phyloP scores from a whole-genome alignment of 805 yeast genomes.

The Kazachstania martiniae region DNA sequence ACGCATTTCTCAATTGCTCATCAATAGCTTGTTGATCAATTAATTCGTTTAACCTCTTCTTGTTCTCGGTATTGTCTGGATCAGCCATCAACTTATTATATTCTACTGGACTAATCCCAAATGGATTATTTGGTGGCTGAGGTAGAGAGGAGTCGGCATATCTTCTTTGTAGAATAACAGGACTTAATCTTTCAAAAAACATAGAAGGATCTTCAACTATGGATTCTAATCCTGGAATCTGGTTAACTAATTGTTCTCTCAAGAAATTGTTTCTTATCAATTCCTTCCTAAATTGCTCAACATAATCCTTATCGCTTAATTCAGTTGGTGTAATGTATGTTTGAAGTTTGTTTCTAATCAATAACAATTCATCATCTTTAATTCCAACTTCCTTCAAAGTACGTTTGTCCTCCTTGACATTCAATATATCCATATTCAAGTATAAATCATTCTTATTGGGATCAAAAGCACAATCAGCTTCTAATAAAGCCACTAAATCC shows the following conservation, averaged over 20 bases:
- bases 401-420: slow-evolving; percentile 12
- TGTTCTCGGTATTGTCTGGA: slow-evolving; percentile 64
- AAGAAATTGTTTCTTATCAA: slow-evolving; percentile 33
- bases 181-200: slow-evolving; percentile 35
- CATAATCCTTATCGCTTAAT: slow-evolving; percentile 15
- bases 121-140: slow-evolving; percentile 11
- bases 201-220: slow-evolving; percentile 36
- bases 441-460: slow-evolving; percentile 38
- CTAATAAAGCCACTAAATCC: slow-evolving; percentile 65
- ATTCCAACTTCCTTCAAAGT: slow-evolving; percentile 40
- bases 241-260: slow-evolving; percentile 27
- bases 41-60: slow-evolving; percentile 51
- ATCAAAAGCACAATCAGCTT: slow-evolving; percentile 52
- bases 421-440: slow-evolving; percentile 36
- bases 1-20: slow-evolving; percentile 68
- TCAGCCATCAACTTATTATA: slow-evolving; percentile 43
- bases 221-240: slow-evolving; percentile 39
- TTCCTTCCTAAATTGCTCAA: slow-evolving; percentile 42
- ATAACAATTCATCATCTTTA: slow-evolving; percentile 48
- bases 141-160: slow-evolving; percentile 3
- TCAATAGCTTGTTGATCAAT: slow-evolving; percentile 65
- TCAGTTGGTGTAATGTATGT: slow-evolving; percentile 1
- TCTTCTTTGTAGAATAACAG: slow-evolving; percentile 27
- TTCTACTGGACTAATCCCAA: slow-evolving; percentile 36
- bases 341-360: slow-evolving; percentile 26